phyloP scores from a whole-genome alignment of 2,329 filamentous ascomycete species.

The Colletotrichum brevisporum region DNA sequence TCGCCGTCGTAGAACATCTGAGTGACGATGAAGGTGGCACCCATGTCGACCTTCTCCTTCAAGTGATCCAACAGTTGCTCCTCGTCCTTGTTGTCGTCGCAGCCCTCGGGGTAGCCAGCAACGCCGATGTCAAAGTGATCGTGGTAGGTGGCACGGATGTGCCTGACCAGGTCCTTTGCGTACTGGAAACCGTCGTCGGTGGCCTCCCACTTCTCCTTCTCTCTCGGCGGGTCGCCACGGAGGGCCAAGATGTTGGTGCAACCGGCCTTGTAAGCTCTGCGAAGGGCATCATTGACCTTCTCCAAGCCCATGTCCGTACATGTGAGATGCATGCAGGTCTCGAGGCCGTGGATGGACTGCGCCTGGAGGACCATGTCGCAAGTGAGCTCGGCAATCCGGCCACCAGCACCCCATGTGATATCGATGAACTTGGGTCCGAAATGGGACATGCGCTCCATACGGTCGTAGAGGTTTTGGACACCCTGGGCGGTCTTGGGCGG shows the following conservation, averaged over 20 bases:
- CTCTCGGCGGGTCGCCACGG: conserved; percentile 91
- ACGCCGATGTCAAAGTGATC: conserved; percentile 95
- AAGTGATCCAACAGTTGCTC: conserved; percentile 90
- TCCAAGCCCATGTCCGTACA: conserved; percentile 98
- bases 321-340: conserved; percentile 99
- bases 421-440: conserved; percentile 97
- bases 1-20: conserved; percentile 99
- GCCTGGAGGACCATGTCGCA: conserved; percentile 98
- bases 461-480: conserved; percentile 99
- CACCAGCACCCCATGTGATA: conserved; percentile 98
- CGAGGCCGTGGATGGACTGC: conserved; percentile 93
- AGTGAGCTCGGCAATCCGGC: conserved; percentile 90
- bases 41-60: conserved; percentile 94
- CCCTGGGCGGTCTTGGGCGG: conserved; percentile 97
- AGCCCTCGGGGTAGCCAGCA: conserved; percentile 95
- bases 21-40: conserved; percentile 93
- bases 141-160: conserved; percentile 81
- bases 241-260: conserved; percentile 98
- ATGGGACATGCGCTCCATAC: conserved; percentile 99
- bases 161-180: conserved; percentile 89
- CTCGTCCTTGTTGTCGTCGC: conserved; percentile 91
- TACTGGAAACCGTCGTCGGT: conserved; percentile 91
- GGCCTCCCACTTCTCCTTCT: conserved; percentile 94
- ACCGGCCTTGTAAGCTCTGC: conserved; percentile 91
- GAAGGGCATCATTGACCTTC: conserved; percentile 90